Conservation (phyloP, 148 eudicot genomes). For the Vaccinium corymbosum region DNA sequence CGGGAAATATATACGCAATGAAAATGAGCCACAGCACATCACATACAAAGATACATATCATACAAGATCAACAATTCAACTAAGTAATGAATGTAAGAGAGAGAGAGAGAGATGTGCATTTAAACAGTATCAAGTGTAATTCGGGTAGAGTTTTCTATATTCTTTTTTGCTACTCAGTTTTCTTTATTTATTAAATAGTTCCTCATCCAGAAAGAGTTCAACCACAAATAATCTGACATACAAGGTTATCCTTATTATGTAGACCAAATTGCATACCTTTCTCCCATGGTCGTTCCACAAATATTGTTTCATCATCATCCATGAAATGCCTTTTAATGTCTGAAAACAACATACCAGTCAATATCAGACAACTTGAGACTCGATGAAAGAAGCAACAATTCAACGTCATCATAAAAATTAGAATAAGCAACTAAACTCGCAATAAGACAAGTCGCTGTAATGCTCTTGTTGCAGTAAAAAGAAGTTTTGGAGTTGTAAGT, state of each 20-base stretch:
- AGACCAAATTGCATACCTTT: background rate
- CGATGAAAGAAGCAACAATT: background rate
- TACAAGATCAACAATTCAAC: background rate
- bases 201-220: background rate
- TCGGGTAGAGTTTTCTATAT: background rate
- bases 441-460: background rate
- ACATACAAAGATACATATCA: background rate
- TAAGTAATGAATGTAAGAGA: background rate
- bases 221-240: background rate
- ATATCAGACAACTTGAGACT: background rate
- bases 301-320: background rate
- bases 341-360: background rate
- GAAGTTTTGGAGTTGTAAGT: background rate
- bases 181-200: background rate
- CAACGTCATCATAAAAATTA: background rate
- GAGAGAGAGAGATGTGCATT: slow-evolving; percentile 1
- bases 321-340: background rate
- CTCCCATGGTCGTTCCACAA: slow-evolving; percentile 10
- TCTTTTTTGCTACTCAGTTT: background rate
- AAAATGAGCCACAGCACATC: background rate
- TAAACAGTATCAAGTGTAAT: background rate
- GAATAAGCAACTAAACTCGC: background rate
- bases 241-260: background rate
- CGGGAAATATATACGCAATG: background rate
- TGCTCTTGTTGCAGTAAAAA: background rate